phyloP scores from a whole-genome alignment of 2,329 filamentous ascomycete genomes.

The Fusarium domesticum region DNA sequence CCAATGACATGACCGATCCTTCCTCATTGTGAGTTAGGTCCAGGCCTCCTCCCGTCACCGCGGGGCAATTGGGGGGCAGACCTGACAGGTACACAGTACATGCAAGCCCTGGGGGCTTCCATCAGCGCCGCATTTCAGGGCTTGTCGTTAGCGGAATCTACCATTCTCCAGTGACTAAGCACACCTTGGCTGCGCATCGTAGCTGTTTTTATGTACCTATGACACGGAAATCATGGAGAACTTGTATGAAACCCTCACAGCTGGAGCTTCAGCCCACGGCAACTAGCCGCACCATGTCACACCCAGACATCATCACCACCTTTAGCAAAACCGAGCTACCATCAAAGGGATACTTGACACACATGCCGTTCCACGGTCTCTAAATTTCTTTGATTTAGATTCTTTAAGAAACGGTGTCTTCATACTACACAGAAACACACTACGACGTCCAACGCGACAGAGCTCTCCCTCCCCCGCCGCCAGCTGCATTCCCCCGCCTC shows the following conservation, averaged over 20 bases:
- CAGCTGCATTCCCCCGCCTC: conserved; percentile 10
- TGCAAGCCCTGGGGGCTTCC: background rate
- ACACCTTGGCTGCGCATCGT: background rate
- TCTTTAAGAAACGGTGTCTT: no score
- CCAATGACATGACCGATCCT: background rate
- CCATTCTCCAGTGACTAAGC: background rate
- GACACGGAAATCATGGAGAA: background rate
- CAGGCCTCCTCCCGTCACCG: background rate
- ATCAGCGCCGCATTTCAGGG: background rate
- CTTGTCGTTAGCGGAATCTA: background rate
- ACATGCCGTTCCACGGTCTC: background rate
- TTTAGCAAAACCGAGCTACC: background rate
- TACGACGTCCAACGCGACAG: no score
- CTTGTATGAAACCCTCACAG: background rate
- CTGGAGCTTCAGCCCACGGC: background rate
- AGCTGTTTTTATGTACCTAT: background rate
- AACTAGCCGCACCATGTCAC: background rate
- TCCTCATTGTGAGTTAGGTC: background rate
- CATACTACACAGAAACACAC: no score
- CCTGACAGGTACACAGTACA: background rate
- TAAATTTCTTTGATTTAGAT: no score
- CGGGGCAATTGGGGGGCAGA: background rate
- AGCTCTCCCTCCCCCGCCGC: conserved; percentile 1
- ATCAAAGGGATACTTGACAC: background rate
- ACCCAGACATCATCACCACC: background rate